Evolutionary conservation across 371 early-diverging fungal species (phyloP).

Genomic region (Parasitella parasitica): DNA sequence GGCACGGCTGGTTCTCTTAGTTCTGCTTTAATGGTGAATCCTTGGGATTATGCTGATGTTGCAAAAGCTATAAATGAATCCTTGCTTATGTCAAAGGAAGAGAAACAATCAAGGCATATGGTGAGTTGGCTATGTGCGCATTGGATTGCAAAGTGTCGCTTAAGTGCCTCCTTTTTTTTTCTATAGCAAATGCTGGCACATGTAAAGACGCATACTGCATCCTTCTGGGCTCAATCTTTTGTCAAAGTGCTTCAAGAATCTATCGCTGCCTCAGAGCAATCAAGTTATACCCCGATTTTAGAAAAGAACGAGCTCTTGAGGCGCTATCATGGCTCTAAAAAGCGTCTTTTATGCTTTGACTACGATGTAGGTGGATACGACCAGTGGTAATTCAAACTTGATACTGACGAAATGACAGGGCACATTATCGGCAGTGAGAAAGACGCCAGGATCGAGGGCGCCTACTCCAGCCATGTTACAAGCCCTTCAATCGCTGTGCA

Average conservation of each 20-base stretch:
- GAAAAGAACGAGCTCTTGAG: slow-evolving; percentile 45
- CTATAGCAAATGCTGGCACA: slow-evolving; percentile 79
- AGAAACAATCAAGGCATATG: slow-evolving; percentile 75
- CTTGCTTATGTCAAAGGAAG: slow-evolving; percentile 80
- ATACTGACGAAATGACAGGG: slow-evolving; percentile 53
- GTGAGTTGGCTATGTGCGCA: slow-evolving; percentile 32
- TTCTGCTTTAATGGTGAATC: slow-evolving; percentile 93
- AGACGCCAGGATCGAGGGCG: slow-evolving; percentile 64
- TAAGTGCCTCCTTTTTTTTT: background rate
- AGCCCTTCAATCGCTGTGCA: slow-evolving; percentile 63
- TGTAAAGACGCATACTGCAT: slow-evolving; percentile 87
- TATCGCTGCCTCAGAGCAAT: slow-evolving; percentile 50
- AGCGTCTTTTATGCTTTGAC: slow-evolving; percentile 81
- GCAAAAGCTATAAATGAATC: slow-evolving; percentile 91
- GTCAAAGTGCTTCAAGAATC: slow-evolving; percentile 57
- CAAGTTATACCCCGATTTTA: slow-evolving; percentile 69
- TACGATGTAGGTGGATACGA: slow-evolving; percentile 71
- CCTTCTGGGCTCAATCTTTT: slow-evolving; percentile 91
- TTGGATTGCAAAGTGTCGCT: no score
- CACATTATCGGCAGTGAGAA: slow-evolving; percentile 77
- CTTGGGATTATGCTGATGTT: slow-evolving; percentile 96
- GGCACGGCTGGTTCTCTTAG: slow-evolving; percentile 94
- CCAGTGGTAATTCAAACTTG: no score
- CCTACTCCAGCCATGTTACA: slow-evolving; percentile 68
- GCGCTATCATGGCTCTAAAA: slow-evolving; percentile 57